Conservation (phyloP, 805 yeast genomes). For the Candida vartiovaarae region DNA sequence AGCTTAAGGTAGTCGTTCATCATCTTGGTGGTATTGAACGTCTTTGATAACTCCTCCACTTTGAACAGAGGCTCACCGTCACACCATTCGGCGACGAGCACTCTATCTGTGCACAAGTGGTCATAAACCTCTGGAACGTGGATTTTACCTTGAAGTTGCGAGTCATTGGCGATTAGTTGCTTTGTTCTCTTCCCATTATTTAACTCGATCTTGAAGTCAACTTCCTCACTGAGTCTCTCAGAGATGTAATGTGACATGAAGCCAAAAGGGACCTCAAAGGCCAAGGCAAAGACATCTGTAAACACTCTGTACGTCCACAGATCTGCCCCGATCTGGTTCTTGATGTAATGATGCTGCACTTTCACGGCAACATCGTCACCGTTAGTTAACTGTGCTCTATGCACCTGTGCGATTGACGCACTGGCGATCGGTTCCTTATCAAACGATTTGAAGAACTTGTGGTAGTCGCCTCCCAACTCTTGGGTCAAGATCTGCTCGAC, state of each 20-base stretch:
- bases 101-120: slow-evolving; percentile 39
- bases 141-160: slow-evolving; percentile 32
- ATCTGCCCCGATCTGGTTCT: slow-evolving; percentile 55
- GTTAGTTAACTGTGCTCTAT: slow-evolving; percentile 38
- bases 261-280: slow-evolving; percentile 59
- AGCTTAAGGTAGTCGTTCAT: slow-evolving; percentile 42
- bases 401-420: slow-evolving; percentile 73
- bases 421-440: slow-evolving; percentile 62
- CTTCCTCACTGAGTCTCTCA: slow-evolving; percentile 50
- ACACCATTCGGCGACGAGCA: slow-evolving; percentile 68
- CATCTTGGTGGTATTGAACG: slow-evolving; percentile 31
- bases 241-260: slow-evolving; percentile 51
- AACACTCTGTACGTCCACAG: slow-evolving; percentile 47
- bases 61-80: slow-evolving; percentile 58
- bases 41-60: slow-evolving; percentile 33
- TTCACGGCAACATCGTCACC: slow-evolving; percentile 58
- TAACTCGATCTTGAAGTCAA: slow-evolving; percentile 52
- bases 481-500: slow-evolving; percentile 33
- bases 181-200: slow-evolving; percentile 40
- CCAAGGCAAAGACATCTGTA: slow-evolving; percentile 44
- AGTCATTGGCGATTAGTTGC: slow-evolving; percentile 34
- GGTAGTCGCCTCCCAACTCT: slow-evolving; percentile 38
- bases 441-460: slow-evolving; percentile 33
- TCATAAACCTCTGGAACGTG: slow-evolving; percentile 50
- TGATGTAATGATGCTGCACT: slow-evolving; percentile 58